Percentiles rank a stretch among this genome's conserved stretches.
These are phyloP conservation scores for Chlorella ohadii DNA, from an alignment of 139 green algal genomes.

Conservation along the genomic window DNA sequence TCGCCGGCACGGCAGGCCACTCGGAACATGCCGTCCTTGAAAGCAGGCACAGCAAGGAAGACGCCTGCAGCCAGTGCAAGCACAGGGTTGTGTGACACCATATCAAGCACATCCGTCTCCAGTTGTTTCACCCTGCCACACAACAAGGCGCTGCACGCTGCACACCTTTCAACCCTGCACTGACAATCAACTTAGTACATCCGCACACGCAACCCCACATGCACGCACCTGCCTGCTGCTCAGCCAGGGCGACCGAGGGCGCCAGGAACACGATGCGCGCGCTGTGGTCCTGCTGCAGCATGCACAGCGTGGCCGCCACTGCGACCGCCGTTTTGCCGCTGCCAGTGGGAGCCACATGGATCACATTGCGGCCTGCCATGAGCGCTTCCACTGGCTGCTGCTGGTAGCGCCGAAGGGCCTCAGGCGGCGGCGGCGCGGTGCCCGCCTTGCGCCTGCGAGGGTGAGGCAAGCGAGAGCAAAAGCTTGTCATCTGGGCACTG, in stretches of 20 bases:
- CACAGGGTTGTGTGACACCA: too few relatives aligned
- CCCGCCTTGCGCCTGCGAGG: neutral
- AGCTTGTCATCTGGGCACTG: too few relatives aligned
- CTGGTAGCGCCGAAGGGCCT: neutral
- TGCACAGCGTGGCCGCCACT: neutral
- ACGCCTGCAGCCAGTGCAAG: neutral
- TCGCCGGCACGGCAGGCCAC: neutral
- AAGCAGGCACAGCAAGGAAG: neutral
- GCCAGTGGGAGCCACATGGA: constrained; percentile 10
- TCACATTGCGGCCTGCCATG: neutral
- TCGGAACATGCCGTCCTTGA: neutral
- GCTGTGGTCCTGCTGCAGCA: neutral
- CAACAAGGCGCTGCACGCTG: too few relatives aligned
- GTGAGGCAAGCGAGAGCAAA: neutral
- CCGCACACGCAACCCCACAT: too few relatives aligned
- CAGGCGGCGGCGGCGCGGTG: too few relatives aligned
- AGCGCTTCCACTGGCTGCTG: neutral
- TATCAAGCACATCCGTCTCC: too few relatives aligned
- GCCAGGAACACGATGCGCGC: constrained; percentile 33
- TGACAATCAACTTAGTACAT: too few relatives aligned
- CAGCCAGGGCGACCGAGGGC: constrained; percentile 26
- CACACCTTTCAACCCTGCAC: too few relatives aligned
- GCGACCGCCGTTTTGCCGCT: constrained; percentile 34
- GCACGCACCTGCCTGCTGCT: constrained; percentile 32
- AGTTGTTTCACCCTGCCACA: too few relatives aligned